These are phyloP conservation scores for Lentinula edodes DNA, from an alignment of 768 basidiomycete species.

Conservation along the genomic window DNA sequence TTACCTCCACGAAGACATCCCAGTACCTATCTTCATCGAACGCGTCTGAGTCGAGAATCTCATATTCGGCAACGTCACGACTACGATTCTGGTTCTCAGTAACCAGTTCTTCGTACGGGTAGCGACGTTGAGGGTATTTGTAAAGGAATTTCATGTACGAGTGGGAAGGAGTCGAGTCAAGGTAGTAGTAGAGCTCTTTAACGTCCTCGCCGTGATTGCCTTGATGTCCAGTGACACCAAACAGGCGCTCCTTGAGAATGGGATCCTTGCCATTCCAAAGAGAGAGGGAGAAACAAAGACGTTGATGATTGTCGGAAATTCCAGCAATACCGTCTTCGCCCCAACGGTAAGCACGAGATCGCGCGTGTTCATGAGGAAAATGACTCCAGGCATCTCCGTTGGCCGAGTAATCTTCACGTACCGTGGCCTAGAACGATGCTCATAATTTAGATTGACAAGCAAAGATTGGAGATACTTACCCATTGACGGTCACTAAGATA, in stretches of 20 bases:
- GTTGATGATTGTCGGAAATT: constrained; percentile 95
- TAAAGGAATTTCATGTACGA: constrained; percentile 99
- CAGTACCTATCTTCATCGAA: constrained; percentile 95
- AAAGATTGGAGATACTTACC: constrained; percentile 46
- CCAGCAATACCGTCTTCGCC: constrained; percentile 98
- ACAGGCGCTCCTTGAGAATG: constrained; percentile 94
- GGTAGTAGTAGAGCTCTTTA: constrained; percentile 98
- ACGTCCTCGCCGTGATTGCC: constrained; percentile 99
- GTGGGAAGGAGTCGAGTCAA: constrained; percentile 97
- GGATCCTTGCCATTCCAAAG: constrained; percentile 95
- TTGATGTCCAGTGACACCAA: constrained; percentile 94
- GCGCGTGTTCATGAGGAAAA: constrained; percentile 90
- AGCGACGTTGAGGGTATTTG: constrained; percentile 93
- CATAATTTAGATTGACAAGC: background rate
- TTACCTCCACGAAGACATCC: constrained; percentile 96
- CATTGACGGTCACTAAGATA: constrained; percentile 97
- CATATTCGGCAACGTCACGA: constrained; percentile 86
- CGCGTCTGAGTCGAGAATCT: constrained; percentile 86
- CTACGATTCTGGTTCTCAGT: constrained; percentile 76
- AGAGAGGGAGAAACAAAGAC: constrained; percentile 84
- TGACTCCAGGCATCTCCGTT: constrained; percentile 96
- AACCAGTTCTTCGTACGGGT: constrained; percentile 92
- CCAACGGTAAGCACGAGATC: constrained; percentile 96
- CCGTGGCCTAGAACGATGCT: constrained; percentile 67
- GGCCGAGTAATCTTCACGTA: constrained; percentile 95